These are phyloP conservation scores for Saccharomyces hybrid DNA, from an alignment of 1,139 yeast genomes.

Conservation along the genomic window DNA sequence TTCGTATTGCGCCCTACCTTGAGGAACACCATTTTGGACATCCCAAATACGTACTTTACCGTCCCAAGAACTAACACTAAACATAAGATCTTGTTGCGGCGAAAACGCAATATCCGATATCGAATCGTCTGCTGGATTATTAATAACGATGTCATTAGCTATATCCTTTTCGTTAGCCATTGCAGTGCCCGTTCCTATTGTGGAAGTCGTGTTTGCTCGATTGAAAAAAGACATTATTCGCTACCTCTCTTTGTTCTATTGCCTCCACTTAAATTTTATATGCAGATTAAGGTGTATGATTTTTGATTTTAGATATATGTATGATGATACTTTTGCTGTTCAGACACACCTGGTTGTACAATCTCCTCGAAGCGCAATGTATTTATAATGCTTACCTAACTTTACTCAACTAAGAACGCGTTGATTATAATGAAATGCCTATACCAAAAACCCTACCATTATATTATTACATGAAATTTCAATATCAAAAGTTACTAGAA, in stretches of 20 bases:
- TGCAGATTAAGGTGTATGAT: not conserved
- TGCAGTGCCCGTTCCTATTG: slow-evolving; percentile 29
- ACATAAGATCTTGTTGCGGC: slow-evolving; percentile 75
- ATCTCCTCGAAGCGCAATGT: no score
- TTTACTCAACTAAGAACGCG: no score
- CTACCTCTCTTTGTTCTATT: not conserved
- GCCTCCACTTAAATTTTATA: not conserved
- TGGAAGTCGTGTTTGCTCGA: slow-evolving; percentile 10
- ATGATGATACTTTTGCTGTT: no score
- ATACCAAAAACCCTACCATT: no score
- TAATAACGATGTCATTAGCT: slow-evolving; percentile 66
- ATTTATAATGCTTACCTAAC: no score
- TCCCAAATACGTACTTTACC: slow-evolving; percentile 91
- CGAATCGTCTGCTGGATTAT: slow-evolving; percentile 88
- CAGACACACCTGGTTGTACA: not conserved
- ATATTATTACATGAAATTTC: no score
- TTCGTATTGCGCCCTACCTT: slow-evolving; percentile 84
- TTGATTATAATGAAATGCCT: no score
- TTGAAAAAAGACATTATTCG: slow-evolving; percentile 24
- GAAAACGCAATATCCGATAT: slow-evolving; percentile 82
- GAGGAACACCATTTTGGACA: slow-evolving; percentile 55
- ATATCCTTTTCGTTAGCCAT: slow-evolving; percentile 62
- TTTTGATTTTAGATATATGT: not conserved
- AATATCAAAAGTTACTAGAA: no score
- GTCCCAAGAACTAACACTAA: slow-evolving; percentile 90